A percentile compares a stretch with the other conserved stretches of the same genome.
Evolutionary conservation across 164 flowering plant genomes (phyloP).

Genomic region (Tinospora cordifolia): DNA sequence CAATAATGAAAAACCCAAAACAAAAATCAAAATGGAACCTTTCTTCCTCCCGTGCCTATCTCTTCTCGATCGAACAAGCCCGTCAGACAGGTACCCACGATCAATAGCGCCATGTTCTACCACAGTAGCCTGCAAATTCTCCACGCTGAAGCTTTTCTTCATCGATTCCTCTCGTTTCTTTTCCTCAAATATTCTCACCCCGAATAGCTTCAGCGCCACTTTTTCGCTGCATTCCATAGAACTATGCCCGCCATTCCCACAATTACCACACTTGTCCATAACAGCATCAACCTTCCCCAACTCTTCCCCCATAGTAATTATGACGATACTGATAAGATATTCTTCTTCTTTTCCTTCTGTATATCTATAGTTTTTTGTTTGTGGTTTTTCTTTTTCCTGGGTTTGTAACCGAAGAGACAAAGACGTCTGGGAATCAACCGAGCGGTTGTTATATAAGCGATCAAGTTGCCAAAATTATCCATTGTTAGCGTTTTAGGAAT

Average conservation of each 20-base stretch:
- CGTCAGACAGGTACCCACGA: conserved; percentile 32
- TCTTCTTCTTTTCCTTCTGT: neutral
- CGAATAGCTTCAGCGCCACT: conserved; percentile 28
- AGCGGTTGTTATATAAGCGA: neutral
- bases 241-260: conserved; percentile 45
- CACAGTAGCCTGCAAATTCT: conserved; percentile 21
- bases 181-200: conserved; percentile 21
- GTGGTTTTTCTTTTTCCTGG: no score
- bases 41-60: conserved; percentile 20
- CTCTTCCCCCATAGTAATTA: conserved; percentile 8
- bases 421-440: neutral
- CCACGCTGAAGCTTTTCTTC: conserved; percentile 43
- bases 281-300: conserved; percentile 4
- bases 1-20: neutral
- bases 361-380: neutral
- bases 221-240: conserved; percentile 35
- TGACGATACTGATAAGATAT: neutral
- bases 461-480: neutral
- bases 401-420: neutral
- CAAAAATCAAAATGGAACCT: conserved; percentile 14
- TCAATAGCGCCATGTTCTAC: conserved; percentile 10
- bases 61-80: conserved; percentile 10
- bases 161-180: conserved; percentile 15
- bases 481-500: neutral
- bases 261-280: conserved; percentile 29